A percentile compares a stretch with the other conserved stretches of the same genome.
Evolutionary conservation across 1,284 basidiomycete species (phyloP).

Genomic region (Xanthoconium separans): DNA sequence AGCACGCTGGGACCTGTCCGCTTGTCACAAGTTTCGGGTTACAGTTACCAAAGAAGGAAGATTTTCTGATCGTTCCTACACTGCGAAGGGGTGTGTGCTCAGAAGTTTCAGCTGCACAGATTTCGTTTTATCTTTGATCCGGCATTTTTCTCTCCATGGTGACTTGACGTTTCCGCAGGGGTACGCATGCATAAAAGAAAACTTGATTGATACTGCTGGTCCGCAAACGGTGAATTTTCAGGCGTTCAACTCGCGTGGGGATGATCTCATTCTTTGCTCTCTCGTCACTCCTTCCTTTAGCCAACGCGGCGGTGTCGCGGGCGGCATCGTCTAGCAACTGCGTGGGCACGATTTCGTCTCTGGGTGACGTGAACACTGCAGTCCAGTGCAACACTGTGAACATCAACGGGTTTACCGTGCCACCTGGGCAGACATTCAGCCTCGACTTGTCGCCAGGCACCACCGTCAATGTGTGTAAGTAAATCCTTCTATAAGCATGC

Average conservation of each 20-base stretch:
- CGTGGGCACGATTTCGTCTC: constrained; percentile 35
- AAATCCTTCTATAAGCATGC: background rate
- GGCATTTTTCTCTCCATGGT: background rate
- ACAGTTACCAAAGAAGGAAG: background rate
- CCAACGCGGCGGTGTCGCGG: constrained; percentile 1
- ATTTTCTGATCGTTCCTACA: background rate
- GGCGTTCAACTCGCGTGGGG: constrained; percentile 1
- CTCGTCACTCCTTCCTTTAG: constrained; percentile 22
- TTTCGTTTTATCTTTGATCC: background rate
- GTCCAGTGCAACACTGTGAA: constrained; percentile 36
- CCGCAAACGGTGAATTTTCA: background rate
- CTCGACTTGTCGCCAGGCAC: constrained; percentile 40
- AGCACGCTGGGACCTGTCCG: background rate
- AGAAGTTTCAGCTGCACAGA: background rate
- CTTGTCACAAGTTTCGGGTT: background rate
- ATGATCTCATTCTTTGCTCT: constrained; percentile 20
- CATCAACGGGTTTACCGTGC: constrained; percentile 41
- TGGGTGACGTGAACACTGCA: constrained; percentile 33
- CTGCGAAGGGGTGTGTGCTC: background rate
- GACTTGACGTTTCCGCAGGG: background rate
- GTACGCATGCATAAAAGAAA: constrained; percentile 1
- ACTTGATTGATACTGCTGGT: background rate
- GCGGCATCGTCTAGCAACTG: constrained; percentile 20
- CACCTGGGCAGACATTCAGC: constrained; percentile 41
- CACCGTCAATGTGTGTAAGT: constrained; percentile 40